Evolutionary conservation across 768 basidiomycete species (phyloP).

Genomic region (Tubosaeta brunneosetosa): DNA sequence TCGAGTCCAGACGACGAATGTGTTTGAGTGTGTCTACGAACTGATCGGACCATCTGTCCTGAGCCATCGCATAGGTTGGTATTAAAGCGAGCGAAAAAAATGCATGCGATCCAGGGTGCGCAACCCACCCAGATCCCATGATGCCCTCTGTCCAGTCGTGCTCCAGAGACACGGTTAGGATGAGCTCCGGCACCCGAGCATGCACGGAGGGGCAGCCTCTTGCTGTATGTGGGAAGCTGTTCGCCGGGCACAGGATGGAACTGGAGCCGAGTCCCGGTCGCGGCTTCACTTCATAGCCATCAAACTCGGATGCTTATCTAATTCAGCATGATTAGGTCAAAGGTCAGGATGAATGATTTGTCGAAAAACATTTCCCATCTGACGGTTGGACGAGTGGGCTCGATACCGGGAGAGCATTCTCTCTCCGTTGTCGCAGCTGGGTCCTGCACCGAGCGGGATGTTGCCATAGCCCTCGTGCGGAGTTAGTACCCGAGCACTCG

Average conservation of each 20-base stretch:
- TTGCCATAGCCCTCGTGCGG: constrained; percentile 27
- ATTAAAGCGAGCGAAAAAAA: not conserved
- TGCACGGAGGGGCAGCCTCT: not conserved
- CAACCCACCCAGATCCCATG: not conserved
- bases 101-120: not conserved
- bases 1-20: not conserved
- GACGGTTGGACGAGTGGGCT: constrained; percentile 3
- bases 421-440: constrained; percentile 23
- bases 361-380: constrained; percentile 12
- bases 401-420: constrained; percentile 9
- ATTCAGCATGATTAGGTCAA: constrained; percentile 18
- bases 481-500: constrained; percentile 31
- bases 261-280: constrained; percentile 12
- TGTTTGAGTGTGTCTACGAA: not conserved
- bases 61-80: not conserved
- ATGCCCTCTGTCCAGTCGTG: not conserved
- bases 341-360: constrained; percentile 21
- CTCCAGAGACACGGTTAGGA: constrained; percentile 10
- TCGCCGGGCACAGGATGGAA: constrained; percentile 13
- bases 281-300: constrained; percentile 17
- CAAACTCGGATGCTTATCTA: constrained; percentile 31
- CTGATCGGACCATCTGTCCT: not conserved
- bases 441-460: constrained; percentile 24
- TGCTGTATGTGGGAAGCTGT: constrained; percentile 5
- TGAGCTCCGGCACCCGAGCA: constrained; percentile 18